phyloP scores from a whole-genome alignment of 2,329 filamentous ascomycete genomes.

The Fusarium subtropicale region DNA sequence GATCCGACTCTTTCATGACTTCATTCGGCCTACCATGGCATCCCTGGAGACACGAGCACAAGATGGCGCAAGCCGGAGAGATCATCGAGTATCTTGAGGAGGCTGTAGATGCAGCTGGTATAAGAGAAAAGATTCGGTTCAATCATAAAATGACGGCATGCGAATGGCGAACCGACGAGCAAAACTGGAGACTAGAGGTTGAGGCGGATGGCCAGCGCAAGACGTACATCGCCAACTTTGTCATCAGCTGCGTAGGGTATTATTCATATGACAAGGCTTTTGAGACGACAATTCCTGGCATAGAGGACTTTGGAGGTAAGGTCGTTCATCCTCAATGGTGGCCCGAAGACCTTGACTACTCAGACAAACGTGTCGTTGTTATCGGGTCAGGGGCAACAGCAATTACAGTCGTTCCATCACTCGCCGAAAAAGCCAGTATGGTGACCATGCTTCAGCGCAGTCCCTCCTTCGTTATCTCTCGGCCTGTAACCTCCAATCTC shows the following conservation, averaged over 20 bases:
- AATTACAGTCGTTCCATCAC: conserved; percentile 77
- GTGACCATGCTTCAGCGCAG: conserved; percentile 87
- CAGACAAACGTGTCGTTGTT: conserved; percentile 75
- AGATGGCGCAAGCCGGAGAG: conserved; percentile 63
- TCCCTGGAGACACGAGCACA: conserved; percentile 69
- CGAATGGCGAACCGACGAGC: conserved; percentile 66
- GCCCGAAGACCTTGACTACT: conserved; percentile 75
- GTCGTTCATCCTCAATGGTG: conserved; percentile 81
- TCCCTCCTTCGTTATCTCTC: conserved; percentile 75
- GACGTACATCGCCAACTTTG: conserved; percentile 61
- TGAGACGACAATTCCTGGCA: conserved; percentile 70
- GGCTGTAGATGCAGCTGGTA: conserved; percentile 62
- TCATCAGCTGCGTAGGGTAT: conserved; percentile 73
- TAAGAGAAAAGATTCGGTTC: conserved; percentile 66
- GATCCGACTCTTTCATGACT: conserved; percentile 72
- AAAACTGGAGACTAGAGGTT: conserved; percentile 66
- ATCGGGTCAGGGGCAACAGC: conserved; percentile 85
- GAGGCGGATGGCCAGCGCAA: conserved; percentile 46
- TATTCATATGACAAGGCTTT: conserved; percentile 77
- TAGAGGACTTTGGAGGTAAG: conserved; percentile 73
- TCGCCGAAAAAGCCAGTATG: conserved; percentile 71
- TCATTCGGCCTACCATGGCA: conserved; percentile 77
- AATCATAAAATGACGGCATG: conserved; percentile 60
- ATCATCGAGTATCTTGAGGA: conserved; percentile 67
- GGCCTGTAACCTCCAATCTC: conserved; percentile 56